Evolutionary conservation across 768 basidiomycete genomes (phyloP).

Genomic region (Crassisporium funariophilum): DNA sequence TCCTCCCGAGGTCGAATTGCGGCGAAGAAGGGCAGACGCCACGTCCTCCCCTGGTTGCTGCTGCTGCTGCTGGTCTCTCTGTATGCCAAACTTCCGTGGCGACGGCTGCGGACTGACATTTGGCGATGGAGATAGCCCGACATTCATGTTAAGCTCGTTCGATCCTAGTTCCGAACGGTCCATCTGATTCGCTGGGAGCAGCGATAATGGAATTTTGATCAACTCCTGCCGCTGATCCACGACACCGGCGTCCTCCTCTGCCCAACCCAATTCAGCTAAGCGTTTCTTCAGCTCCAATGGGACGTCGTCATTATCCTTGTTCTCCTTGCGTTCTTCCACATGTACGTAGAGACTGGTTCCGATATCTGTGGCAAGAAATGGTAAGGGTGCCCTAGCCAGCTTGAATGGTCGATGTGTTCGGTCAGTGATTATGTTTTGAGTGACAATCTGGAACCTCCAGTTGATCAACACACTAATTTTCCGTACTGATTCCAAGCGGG

Average conservation of each 20-base stretch:
- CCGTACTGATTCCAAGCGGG: slow-evolving; percentile 53
- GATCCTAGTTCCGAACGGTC: slow-evolving; percentile 47
- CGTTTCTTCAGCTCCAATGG: slow-evolving; percentile 67
- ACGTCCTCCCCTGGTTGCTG: slow-evolving; percentile 27
- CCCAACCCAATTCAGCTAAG: slow-evolving; percentile 77
- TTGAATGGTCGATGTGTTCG: slow-evolving; percentile 70
- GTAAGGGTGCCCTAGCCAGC: slow-evolving; percentile 65
- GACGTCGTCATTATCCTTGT: slow-evolving; percentile 53
- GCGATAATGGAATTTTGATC: slow-evolving; percentile 65
- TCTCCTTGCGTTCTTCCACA: slow-evolving; percentile 52
- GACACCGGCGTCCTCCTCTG: slow-evolving; percentile 51
- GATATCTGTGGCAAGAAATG: slow-evolving; percentile 76
- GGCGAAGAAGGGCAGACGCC: slow-evolving; percentile 43
- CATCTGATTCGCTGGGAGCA: slow-evolving; percentile 59
- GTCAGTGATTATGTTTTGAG: slow-evolving; percentile 62
- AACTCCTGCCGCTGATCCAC: slow-evolving; percentile 59
- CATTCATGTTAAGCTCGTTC: slow-evolving; percentile 15
- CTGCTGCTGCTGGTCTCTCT: slow-evolving; percentile 12
- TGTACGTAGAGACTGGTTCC: slow-evolving; percentile 62
- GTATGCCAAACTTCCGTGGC: slow-evolving; percentile 29
- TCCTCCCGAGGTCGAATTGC: slow-evolving; percentile 58
- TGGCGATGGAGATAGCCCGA: slow-evolving; percentile 29
- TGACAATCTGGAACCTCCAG: slow-evolving; percentile 70
- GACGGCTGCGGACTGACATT: slow-evolving; percentile 34
- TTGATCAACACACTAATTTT: slow-evolving; percentile 59